Percentiles rank a stretch among this genome's conserved stretches.
phyloP scores from a whole-genome alignment of 768 basidiomycete species.

The Rhodotorula kratochvilovae region DNA sequence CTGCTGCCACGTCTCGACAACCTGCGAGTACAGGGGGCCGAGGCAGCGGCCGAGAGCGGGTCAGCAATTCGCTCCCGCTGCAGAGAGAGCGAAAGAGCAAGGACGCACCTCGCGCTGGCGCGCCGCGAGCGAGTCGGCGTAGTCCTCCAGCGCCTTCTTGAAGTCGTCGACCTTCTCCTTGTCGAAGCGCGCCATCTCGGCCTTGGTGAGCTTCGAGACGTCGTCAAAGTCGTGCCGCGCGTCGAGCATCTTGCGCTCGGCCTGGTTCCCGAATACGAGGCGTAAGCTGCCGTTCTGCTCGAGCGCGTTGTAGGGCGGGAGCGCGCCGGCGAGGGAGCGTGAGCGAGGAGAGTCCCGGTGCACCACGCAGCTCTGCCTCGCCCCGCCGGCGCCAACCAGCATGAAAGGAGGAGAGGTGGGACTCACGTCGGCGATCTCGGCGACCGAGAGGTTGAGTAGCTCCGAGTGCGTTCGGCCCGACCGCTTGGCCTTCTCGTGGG shows the following conservation, averaged over 20 bases:
- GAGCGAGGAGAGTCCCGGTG: background rate
- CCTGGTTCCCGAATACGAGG: conserved; percentile 52
- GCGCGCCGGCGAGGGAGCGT: too few relatives aligned
- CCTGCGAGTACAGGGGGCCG: background rate
- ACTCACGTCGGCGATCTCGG: conserved; percentile 72
- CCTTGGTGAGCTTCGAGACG: conserved; percentile 78
- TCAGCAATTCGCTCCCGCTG: too few relatives aligned
- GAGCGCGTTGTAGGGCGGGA: background rate
- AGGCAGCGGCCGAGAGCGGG: too few relatives aligned
- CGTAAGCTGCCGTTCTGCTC: conserved; percentile 31
- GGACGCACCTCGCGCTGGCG: conserved; percentile 63
- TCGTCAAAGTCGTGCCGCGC: conserved; percentile 84
- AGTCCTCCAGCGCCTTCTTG: conserved; percentile 72
- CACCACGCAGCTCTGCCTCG: background rate
- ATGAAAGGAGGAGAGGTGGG: background rate
- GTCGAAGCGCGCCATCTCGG: conserved; percentile 85
- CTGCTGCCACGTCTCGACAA: conserved; percentile 30
- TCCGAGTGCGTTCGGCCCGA: conserved; percentile 71
- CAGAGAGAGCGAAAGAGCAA: too few relatives aligned
- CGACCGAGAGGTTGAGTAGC: conserved; percentile 65
- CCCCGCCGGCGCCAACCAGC: background rate
- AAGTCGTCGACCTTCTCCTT: conserved; percentile 90
- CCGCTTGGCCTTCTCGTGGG: conserved; percentile 74
- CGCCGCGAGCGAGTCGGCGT: conserved; percentile 78
- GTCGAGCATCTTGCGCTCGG: conserved; percentile 76